Conservation (phyloP, 2,329 filamentous ascomycete species). For the Alternaria arbusti region DNA sequence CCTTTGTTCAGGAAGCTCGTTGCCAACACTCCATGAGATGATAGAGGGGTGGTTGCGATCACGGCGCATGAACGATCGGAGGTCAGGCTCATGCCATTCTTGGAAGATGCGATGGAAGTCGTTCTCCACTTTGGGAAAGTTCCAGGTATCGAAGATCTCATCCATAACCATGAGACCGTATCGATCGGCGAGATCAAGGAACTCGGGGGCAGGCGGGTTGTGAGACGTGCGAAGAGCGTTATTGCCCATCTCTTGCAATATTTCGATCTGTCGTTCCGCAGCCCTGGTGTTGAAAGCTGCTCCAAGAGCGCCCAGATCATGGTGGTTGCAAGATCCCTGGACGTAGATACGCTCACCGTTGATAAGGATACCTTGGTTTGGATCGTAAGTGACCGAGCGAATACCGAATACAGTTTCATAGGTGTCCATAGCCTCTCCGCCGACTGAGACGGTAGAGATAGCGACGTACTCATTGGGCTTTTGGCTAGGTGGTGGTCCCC, state of each 20-base stretch:
- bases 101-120: conserved; percentile 61
- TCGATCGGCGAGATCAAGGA: conserved; percentile 58
- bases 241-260: conserved; percentile 58
- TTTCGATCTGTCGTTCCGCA: conserved; percentile 57
- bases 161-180: conserved; percentile 60
- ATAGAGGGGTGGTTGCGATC: conserved; percentile 64
- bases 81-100: conserved; percentile 62
- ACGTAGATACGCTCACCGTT: conserved; percentile 56
- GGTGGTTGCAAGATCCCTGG: conserved; percentile 58
- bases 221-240: conserved; percentile 62
- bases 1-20: conserved; percentile 60
- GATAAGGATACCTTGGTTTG: conserved; percentile 53
- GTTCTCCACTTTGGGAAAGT: conserved; percentile 53
- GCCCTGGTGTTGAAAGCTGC: conserved; percentile 60
- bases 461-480: conserved; percentile 58
- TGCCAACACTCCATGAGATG: conserved; percentile 61
- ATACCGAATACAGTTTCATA: conserved; percentile 62
- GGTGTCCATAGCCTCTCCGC: conserved; percentile 44
- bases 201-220: conserved; percentile 60
- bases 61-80: conserved; percentile 59
- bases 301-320: conserved; percentile 60
- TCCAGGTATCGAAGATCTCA: conserved; percentile 63
- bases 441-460: conserved; percentile 49
- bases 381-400: conserved; percentile 52
- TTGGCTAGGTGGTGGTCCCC: conserved; percentile 57